Conservation (phyloP, 2,329 filamentous ascomycete species). For the Cyclaneusma minus region DNA sequence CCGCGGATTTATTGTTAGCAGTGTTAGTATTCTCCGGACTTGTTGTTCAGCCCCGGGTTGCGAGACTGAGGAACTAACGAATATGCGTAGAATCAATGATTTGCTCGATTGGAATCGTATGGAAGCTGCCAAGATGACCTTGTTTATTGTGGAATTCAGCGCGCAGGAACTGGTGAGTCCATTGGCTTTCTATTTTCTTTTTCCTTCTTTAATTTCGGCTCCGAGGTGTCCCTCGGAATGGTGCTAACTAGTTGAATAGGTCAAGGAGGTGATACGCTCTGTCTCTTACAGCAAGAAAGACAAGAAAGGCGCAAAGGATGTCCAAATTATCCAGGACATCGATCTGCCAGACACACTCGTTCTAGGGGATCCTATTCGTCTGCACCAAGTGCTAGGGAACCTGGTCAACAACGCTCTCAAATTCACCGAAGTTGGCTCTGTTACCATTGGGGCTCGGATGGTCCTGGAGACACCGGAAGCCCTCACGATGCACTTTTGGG, state of each 20-base stretch:
- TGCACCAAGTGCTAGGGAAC: slow-evolving; percentile 61
- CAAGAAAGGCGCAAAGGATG: slow-evolving; percentile 44
- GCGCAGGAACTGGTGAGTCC: slow-evolving; percentile 52
- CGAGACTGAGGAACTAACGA: no score
- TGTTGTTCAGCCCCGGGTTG: no score
- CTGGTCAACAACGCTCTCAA: slow-evolving; percentile 88
- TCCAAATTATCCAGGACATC: slow-evolving; percentile 54
- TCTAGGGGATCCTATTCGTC: slow-evolving; percentile 49
- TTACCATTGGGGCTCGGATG: slow-evolving; percentile 66
- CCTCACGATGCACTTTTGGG: slow-evolving; percentile 68
- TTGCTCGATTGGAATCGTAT: slow-evolving; percentile 93
- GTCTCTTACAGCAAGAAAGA: slow-evolving; percentile 51
- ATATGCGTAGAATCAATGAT: no score
- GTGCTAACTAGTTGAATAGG: slow-evolving; percentile 46
- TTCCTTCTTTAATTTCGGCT: no score
- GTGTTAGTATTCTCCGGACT: no score
- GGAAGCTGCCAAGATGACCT: slow-evolving; percentile 75
- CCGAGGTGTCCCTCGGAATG: no score
- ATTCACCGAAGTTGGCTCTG: slow-evolving; percentile 75
- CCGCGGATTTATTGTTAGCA: slow-evolving; percentile 72
- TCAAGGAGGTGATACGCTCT: slow-evolving; percentile 49
- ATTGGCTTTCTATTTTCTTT: no score
- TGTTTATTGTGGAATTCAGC: slow-evolving; percentile 56
- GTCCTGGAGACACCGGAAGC: slow-evolving; percentile 55
- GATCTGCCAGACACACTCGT: slow-evolving; percentile 52